Base-by-base conservation (phyloP, 768 basidiomycete species). In the Trametes punicea region DNA sequence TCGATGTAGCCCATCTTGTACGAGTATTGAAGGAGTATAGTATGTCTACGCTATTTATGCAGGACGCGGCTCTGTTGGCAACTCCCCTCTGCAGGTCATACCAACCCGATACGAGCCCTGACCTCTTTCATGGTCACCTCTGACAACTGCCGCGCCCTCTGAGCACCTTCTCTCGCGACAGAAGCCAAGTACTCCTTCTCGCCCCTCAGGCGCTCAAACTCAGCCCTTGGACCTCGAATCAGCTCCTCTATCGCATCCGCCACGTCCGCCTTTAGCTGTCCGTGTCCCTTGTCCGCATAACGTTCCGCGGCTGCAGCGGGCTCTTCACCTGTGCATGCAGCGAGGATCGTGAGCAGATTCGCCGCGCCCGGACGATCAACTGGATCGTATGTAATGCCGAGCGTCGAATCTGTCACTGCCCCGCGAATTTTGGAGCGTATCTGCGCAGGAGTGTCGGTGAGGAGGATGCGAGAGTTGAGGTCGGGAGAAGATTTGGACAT, bases 401-500 rank as follows among this genome's bases (percentile, higher is more conserved):
- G 69, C 10, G 80, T 79, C 0, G 92, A 90, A 69, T 98, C 96
- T 0, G 95, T 98, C 1, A 94, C 88, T 1, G 95, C 90, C 6
- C 77, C 73, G 18, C 85, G 83, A 54, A 98, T 79, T 69, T 96
- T 97, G 23, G 76, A 65, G 42, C 69, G 67, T 41, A 96, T 91
- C 65, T 81, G 70, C 1, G 71, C 62, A 9, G 80, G 68, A 0
- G 81, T 71, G 67, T 98, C 95, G 23, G 89, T 95, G 34, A 98
- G 77, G 52, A 92, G 79, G 66, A 98, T 93, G 23, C 94, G 87
- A 0, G 93, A 95, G 15, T 81, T 71, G 1, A 81, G 56, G 67
- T 91, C 84, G 0, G 85, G 87, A 0, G 92, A 80, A 0, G 95
- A 98, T 70, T 98, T 98, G 31, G 95, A 97, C 94, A 98, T 98